Evolutionary conservation across 345 rosid genomes (phyloP).

Genomic region (Carallia brachiata): DNA sequence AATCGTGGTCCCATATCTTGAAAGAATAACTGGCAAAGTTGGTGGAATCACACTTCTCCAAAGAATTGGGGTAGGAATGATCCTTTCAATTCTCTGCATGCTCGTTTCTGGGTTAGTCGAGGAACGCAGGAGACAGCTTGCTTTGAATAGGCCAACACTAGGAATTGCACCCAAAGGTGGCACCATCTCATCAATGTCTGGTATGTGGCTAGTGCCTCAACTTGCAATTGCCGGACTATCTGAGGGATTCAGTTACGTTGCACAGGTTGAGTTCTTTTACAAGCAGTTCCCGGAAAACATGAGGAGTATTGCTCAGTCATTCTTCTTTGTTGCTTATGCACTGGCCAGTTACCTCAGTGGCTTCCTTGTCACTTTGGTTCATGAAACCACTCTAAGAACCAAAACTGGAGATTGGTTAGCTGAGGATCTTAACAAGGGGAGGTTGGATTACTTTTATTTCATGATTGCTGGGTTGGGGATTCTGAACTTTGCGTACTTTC

Average conservation of each 20-base stretch:
- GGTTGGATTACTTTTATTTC: constrained; percentile 25
- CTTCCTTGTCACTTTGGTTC: constrained; percentile 10
- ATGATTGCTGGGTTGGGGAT: constrained; percentile 13
- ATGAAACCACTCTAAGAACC: neutral
- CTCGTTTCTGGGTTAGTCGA: constrained; percentile 20
- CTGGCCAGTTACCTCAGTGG: constrained; percentile 8
- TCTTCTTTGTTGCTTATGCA: constrained; percentile 12
- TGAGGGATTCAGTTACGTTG: constrained; percentile 17
- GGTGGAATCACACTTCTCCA: constrained; percentile 38
- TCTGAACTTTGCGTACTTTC: constrained; percentile 21
- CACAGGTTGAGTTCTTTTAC: constrained; percentile 22
- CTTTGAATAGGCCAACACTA: constrained; percentile 7
- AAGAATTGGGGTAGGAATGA: constrained; percentile 24
- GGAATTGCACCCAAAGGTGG: constrained; percentile 17
- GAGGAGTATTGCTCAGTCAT: constrained; percentile 19
- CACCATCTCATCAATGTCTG: constrained; percentile 16
- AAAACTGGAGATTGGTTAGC: constrained; percentile 23
- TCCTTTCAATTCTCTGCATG: constrained; percentile 13
- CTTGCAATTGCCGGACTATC: constrained; percentile 17
- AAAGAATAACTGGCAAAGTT: constrained; percentile 38
- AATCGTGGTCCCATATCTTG: constrained; percentile 41
- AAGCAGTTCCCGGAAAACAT: constrained; percentile 32
- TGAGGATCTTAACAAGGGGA: constrained; percentile 29
- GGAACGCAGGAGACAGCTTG: constrained; percentile 13
- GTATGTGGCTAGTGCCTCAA: constrained; percentile 25